Percentiles rank a stretch among this genome's conserved stretches.
phyloP scores from a whole-genome alignment of 192 early-diverging fungal species.

The Funneliformis geosporum region DNA sequence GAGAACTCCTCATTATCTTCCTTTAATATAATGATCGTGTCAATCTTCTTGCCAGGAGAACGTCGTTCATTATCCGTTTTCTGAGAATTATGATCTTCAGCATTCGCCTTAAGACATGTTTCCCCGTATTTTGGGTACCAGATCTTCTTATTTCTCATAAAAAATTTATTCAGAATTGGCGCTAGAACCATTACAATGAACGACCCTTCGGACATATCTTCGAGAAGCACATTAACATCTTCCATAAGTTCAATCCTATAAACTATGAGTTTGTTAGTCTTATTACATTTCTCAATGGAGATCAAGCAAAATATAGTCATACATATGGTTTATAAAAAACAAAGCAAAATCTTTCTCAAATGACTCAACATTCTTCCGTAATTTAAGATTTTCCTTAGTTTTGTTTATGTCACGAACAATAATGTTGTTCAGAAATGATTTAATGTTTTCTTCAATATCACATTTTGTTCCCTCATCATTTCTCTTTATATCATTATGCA shows the following conservation, averaged over 20 bases:
- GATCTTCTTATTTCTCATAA: background rate
- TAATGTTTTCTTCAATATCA: no score
- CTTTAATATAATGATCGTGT: conserved; percentile 5
- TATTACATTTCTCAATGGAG: conserved; percentile 7
- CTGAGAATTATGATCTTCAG: conserved; percentile 1
- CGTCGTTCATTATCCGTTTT: conserved; percentile 6
- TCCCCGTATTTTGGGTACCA: background rate
- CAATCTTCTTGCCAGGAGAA: conserved; percentile 5
- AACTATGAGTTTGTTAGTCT: conserved; percentile 11
- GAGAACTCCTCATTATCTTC: conserved; percentile 15
- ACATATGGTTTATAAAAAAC: conserved; percentile 17
- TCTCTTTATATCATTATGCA: no score
- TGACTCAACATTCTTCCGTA: no score
- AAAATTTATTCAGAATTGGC: background rate
- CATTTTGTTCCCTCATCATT: no score
- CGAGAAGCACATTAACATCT: background rate
- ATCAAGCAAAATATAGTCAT: conserved; percentile 16
- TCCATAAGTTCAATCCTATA: conserved; percentile 17
- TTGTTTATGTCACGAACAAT: no score
- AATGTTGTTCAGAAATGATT: no score
- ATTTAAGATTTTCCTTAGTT: no score
- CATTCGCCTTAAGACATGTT: conserved; percentile 9
- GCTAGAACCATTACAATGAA: conserved; percentile 14
- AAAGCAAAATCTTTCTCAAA: conserved; percentile 11
- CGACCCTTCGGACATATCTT: conserved; percentile 1